A percentile compares a stretch with the other conserved stretches of the same genome.
Conservation (phyloP, 495 filamentous ascomycete species). For the Aspergillus avenaceus region DNA sequence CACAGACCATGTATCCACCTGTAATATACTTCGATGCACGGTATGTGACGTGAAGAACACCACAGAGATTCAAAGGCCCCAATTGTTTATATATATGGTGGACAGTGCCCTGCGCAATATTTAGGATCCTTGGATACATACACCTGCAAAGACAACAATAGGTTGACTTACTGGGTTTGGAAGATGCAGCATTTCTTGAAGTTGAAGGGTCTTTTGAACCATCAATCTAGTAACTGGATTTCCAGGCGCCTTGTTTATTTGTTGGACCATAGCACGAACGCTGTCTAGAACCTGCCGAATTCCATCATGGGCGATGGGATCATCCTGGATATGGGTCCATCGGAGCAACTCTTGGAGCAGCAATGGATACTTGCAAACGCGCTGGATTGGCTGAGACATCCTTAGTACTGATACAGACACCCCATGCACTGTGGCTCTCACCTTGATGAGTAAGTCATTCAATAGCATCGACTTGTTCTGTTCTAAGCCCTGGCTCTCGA, state of each 20-base stretch:
- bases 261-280: constrained; percentile 64
- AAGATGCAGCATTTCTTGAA: constrained; percentile 58
- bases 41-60: constrained; percentile 82
- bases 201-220: constrained; percentile 50
- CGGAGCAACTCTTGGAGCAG: constrained; percentile 79
- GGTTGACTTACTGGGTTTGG: constrained; percentile 55
- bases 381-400: constrained; percentile 73
- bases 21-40: constrained; percentile 59
- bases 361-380: constrained; percentile 88
- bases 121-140: constrained; percentile 13
- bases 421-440: constrained; percentile 23
- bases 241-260: constrained; percentile 71
- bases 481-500: constrained; percentile 58
- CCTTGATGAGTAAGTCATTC: constrained; percentile 89
- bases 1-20: constrained; percentile 81
- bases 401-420: constrained; percentile 8
- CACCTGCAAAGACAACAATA: background rate
- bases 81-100: constrained; percentile 63
- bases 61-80: constrained; percentile 80
- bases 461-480: constrained; percentile 72
- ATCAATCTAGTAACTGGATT: constrained; percentile 37
- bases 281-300: constrained; percentile 69
- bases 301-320: constrained; percentile 72
- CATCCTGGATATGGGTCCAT: constrained; percentile 78
- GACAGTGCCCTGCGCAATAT: constrained; percentile 25